phyloP scores from a whole-genome alignment of 148 eudicot species.

The Oxyria digyna region DNA sequence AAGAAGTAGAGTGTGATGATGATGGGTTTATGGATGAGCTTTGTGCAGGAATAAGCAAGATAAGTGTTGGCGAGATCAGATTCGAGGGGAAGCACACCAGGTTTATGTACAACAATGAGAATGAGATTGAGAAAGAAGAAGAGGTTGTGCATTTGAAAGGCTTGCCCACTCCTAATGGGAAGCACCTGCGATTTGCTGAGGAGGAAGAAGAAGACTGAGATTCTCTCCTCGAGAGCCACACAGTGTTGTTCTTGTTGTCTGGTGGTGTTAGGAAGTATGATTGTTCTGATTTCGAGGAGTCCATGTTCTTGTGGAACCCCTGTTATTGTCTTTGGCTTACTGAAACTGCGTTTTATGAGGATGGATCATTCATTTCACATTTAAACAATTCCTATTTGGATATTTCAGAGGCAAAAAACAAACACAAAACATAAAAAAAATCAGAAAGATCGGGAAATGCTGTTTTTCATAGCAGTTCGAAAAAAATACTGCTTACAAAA shows the following conservation, averaged over 20 bases:
- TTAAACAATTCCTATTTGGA: too few species aligned
- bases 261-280: neutral
- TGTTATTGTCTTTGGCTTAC: neutral
- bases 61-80: slow-evolving; percentile 25
- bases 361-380: neutral
- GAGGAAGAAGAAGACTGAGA: slow-evolving; percentile 9
- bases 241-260: neutral
- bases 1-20: slow-evolving; percentile 11
- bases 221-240: neutral
- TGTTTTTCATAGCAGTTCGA: too few species aligned
- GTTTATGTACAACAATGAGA: slow-evolving; percentile 72
- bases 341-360: neutral
- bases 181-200: slow-evolving; percentile 48
- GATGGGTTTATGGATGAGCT: slow-evolving; percentile 35
- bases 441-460: too few species aligned
- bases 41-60: slow-evolving; percentile 50
- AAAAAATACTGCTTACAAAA: too few species aligned
- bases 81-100: slow-evolving; percentile 39
- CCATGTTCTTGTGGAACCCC: neutral
- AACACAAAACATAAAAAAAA: too few species aligned
- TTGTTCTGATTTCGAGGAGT: neutral
- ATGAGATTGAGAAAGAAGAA: slow-evolving; percentile 41
- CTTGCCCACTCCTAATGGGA: slow-evolving; percentile 49
- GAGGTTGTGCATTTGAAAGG: slow-evolving; percentile 39
- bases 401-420: too few species aligned